These are phyloP conservation scores for Diaporthe caulivora DNA, from an alignment of 2,329 filamentous ascomycete genomes.

Conservation along the genomic window DNA sequence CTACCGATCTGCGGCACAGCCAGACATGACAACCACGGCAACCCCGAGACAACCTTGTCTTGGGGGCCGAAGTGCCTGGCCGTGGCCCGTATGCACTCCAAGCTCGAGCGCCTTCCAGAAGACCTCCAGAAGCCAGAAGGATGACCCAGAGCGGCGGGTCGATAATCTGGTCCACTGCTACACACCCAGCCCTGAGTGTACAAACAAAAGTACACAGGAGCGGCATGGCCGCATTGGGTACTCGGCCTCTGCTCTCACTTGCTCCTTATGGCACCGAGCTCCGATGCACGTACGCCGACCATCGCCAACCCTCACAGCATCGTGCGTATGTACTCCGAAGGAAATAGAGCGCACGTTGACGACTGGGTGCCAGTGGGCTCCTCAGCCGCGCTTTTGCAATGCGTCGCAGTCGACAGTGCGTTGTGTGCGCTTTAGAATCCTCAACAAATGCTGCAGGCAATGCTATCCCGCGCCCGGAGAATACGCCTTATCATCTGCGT, in stretches of 20 bases:
- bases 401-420: neutral
- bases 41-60: conserved; percentile 21
- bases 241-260: neutral
- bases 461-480: neutral
- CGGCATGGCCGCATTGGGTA: conserved; percentile 10
- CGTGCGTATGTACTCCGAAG: neutral
- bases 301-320: too few relatives aligned
- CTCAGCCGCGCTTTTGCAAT: neutral
- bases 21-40: conserved; percentile 12
- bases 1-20: neutral
- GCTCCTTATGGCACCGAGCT: conserved; percentile 25
- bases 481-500: neutral
- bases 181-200: neutral
- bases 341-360: neutral
- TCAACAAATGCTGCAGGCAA: neutral
- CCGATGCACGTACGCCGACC: conserved; percentile 12
- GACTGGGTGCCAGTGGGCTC: neutral
- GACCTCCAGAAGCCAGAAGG: conserved; percentile 12
- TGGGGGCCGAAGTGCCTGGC: neutral
- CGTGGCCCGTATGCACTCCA: neutral
- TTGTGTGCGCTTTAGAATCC: neutral
- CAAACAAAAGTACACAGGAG: neutral
- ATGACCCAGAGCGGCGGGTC: conserved; percentile 8
- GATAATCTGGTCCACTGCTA: neutral
- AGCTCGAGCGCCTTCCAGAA: conserved; percentile 31